phyloP scores from a whole-genome alignment of 371 early-diverging fungal genomes.

The Rhizomucor pusillus region DNA sequence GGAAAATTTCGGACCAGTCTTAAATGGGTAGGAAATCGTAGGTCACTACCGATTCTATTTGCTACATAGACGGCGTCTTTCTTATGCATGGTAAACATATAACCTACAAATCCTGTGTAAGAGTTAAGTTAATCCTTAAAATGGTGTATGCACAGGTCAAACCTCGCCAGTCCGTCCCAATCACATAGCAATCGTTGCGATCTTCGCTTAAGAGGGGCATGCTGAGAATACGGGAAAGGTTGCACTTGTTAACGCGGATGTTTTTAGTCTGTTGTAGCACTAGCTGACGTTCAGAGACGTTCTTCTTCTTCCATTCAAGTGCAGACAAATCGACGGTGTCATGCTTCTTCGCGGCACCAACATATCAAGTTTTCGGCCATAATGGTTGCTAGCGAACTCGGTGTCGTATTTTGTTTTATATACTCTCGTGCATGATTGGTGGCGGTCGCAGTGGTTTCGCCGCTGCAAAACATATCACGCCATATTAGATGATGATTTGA shows the following conservation, averaged over 20 bases:
- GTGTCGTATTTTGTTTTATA: not conserved
- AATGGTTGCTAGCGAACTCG: not conserved
- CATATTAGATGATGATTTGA: too few relatives aligned
- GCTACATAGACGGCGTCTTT: too few relatives aligned
- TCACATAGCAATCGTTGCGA: not conserved
- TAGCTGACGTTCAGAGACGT: not conserved
- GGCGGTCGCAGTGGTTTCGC: not conserved
- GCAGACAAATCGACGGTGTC: not conserved
- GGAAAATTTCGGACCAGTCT: too few relatives aligned
- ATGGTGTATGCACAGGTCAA: too few relatives aligned
- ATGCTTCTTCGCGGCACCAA: not conserved
- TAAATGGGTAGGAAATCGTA: too few relatives aligned
- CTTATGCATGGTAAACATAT: too few relatives aligned
- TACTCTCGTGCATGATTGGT: not conserved
- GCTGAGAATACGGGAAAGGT: not conserved
- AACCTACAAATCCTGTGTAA: too few relatives aligned
- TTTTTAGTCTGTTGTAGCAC: not conserved
- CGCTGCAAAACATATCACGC: not conserved
- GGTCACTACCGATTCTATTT: too few relatives aligned
- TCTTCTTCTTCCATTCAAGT: not conserved
- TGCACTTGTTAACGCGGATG: not conserved
- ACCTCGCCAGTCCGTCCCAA: too few relatives aligned
- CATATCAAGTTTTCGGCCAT: not conserved
- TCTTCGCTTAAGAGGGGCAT: not conserved
- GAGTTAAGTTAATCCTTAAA: too few relatives aligned